Conservation (phyloP, 202 grass and related monocot species). For the Hordeum pubiflorum region DNA sequence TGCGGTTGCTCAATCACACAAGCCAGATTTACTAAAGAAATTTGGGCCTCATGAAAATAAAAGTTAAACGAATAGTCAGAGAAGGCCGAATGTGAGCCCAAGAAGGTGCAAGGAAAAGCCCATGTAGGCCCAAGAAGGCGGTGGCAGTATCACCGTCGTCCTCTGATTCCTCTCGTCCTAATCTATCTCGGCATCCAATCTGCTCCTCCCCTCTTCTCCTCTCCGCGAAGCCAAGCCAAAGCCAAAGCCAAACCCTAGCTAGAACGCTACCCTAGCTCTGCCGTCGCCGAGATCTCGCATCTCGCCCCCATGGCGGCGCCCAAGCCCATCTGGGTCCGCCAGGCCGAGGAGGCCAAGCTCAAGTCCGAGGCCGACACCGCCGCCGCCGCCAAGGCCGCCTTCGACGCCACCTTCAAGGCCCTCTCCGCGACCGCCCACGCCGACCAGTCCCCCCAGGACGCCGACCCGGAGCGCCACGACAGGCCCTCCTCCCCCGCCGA, state of each 20-base stretch:
- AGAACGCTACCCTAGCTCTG: not conserved
- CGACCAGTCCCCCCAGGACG: not conserved
- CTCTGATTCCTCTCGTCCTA: not conserved
- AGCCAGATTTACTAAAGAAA: too few relatives aligned
- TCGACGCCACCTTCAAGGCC: slow-evolving; percentile 85
- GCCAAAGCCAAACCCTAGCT: not conserved
- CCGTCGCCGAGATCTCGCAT: slow-evolving; percentile 3
- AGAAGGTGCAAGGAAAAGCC: not conserved
- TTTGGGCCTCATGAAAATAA: too few relatives aligned
- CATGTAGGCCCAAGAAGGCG: not conserved
- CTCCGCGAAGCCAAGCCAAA: not conserved
- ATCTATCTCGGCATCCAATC: not conserved
- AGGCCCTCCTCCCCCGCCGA: slow-evolving; percentile 15
- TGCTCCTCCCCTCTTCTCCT: not conserved
- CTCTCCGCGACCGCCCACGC: slow-evolving; percentile 32
- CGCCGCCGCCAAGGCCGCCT: slow-evolving; percentile 88
- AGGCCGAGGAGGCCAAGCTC: slow-evolving; percentile 95
- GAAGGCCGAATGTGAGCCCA: too few relatives aligned
- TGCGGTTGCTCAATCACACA: too few relatives aligned
- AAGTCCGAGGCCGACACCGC: slow-evolving; percentile 90
- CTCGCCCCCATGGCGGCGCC: slow-evolving; percentile 40
- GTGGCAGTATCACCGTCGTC: not conserved
- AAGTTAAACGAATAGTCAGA: too few relatives aligned
- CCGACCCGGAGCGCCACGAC: not conserved
- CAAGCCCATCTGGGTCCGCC: slow-evolving; percentile 85